Percentiles rank a stretch among this genome's conserved stretches.
Conservation (phyloP, 129 eudicot genomes). For the Sambucus nigra region DNA sequence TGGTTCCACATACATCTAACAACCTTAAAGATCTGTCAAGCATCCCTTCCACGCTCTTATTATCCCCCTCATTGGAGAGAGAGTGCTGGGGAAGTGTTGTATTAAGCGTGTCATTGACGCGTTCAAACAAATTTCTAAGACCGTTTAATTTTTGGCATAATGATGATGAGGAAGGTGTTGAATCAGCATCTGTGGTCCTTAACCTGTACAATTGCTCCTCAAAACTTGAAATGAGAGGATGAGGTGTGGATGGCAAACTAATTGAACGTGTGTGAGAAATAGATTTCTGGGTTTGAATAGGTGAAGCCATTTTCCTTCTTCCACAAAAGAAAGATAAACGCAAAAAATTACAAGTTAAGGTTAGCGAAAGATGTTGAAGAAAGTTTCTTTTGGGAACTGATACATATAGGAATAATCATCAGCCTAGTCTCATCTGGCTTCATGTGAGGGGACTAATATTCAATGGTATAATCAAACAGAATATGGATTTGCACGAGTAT, state of each 20-base stretch:
- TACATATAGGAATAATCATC: no score
- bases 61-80: not conserved
- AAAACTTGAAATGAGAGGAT: not conserved
- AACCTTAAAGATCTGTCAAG: conserved; percentile 17
- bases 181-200: no score
- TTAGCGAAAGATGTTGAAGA: not conserved
- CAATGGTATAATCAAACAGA: no score
- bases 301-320: no score
- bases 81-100: conserved; percentile 5
- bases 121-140: conserved; percentile 13
- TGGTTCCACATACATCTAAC: no score
- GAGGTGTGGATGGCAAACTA: no score
- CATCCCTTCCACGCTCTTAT: conserved; percentile 5
- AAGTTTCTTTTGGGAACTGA: not conserved
- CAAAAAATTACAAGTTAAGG: no score
- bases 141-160: conserved; percentile 3
- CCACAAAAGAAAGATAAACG: no score
- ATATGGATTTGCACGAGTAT: no score
- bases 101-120: conserved; percentile 19
- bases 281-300: not conserved
- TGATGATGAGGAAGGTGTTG: conserved; percentile 11
- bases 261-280: no score
- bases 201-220: conserved; percentile 12
- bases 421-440: no score
- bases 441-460: no score